Base-by-base conservation (phyloP, 1,284 basidiomycete species). In the Cutaneotrichosporon cavernicola region DNA sequence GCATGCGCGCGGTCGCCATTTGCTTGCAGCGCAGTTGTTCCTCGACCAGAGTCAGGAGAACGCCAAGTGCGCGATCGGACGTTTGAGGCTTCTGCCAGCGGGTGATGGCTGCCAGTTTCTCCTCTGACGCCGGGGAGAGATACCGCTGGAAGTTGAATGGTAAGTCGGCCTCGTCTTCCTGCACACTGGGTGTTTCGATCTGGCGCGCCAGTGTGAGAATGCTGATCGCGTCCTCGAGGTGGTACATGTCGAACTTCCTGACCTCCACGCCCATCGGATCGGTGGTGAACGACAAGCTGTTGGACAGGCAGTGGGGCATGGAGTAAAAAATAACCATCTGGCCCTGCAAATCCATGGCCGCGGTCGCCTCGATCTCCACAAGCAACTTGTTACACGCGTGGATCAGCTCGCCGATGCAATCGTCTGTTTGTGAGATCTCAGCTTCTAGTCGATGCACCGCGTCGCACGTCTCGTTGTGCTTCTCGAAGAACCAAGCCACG, bases 401-500 rank as follows among this genome's bases (percentile, higher is more conserved):
- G 63, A 87, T 86, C 60, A 99, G 84, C 75, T 99, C 97, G 11
- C 85, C 81, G 61, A 99, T 89, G 31, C 88, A 89, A 77, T 99
- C 97, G 81, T 99, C 97, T 82, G 90, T 92, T 74, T 94, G 91
- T 34, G 86, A 83, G 67, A 99, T 94, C 81, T 97, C 94, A 49
- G 96, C 93, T 81, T 99, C 97, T 68, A 99, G 85, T 52, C 93
- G 89, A 80, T 99, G 97, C 1, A 93, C 90, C 81, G 98, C 97
- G 72, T 89, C 92, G 78, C 97, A 99, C 11, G 96, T 99, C 82
- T 99, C 97, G 84, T 95, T 98, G 83, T 99, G 97, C 83, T 98
- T 98, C 82, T 98, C 97, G 77, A 99, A 99, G 83, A 96, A 99
- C 95, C 97, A 99, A 64, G 96, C 90, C 2, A 97, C 95, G 61